Percentiles rank a stretch among this genome's conserved stretches.
Conservation (phyloP, 176 grass and related monocot species). For the Stipa capillata region DNA sequence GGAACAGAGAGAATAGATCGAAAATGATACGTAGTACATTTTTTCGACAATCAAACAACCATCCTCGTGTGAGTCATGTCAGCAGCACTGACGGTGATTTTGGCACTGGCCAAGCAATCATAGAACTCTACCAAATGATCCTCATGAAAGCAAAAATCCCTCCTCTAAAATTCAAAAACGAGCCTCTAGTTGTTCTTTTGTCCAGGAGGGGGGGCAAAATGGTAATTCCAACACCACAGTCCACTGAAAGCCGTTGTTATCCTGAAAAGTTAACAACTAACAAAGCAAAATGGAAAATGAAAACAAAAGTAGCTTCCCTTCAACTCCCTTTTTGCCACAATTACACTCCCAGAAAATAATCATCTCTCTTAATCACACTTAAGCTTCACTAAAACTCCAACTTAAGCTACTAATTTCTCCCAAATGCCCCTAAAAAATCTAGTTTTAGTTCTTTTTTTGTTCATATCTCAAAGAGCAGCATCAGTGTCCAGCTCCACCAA, state of each 20-base stretch:
- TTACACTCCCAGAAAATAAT: neutral
- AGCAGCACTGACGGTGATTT: neutral
- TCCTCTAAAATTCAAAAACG: conserved; percentile 25
- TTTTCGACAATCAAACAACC: too few relatives aligned
- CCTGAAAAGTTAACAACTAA: neutral
- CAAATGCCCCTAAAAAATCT: neutral
- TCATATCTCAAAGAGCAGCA: neutral
- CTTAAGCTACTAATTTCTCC: conserved; percentile 8
- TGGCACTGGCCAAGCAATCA: neutral
- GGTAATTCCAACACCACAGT: neutral
- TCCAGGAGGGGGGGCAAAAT: neutral
- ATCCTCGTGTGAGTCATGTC: neutral
- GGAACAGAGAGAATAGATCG: too few relatives aligned
- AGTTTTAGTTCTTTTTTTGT: conserved; percentile 1
- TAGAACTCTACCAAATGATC: neutral
- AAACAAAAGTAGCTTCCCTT: conserved; percentile 5
- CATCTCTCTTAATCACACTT: conserved; percentile 5
- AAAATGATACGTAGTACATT: too few relatives aligned
- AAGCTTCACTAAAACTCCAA: neutral
- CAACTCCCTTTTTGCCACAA: neutral
- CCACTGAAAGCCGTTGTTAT: conserved; percentile 24
- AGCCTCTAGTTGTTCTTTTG: neutral
- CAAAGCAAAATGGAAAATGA: neutral
- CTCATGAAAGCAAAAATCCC: neutral
- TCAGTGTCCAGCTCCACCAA: conserved; percentile 9